Evolutionary conservation across 495 filamentous ascomycete genomes (phyloP), one percentile per base, ranked within the genome.

Genomic region (Penicillium dipodomyicola): DNA sequence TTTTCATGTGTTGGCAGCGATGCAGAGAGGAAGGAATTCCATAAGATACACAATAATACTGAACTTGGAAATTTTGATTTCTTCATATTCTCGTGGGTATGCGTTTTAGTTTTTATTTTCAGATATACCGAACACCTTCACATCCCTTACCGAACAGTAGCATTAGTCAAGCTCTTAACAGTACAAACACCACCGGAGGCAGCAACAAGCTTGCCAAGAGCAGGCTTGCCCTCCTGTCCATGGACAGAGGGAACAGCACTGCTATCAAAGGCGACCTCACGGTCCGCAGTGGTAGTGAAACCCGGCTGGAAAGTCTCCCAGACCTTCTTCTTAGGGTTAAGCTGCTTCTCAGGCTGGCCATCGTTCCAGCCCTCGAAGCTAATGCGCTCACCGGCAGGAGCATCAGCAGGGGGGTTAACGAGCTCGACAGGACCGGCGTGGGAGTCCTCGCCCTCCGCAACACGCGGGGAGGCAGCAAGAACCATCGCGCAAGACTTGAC

Each of bases 251-350:
- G 82, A 40, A 89, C 85, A 29, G 76, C 83, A 29, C 67, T 76
- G 45, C 78, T 81, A 58, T 91, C 87, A 65, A 92, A 91, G 19
- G 80, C 90, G 30, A 96, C 95, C 75, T 91, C 90, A 49, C 89
- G 74, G 35, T 71, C 72, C 4, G 84, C 82, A 15, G 87, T 96
- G 14, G 93, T 98, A 20, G 86, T 91, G 73, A 97, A 97, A 0
- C 93, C 94, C 5, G 90, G 90, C 77, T 96, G 92, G 76, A 95
- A 87, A 11, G 80, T 90, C 81, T 98, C 94, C 91, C 92, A 97
- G 52, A 97, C 74, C 84, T 96, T 97, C 84, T 97, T 97, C 87
- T 97, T 98, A 41, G 95, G 94, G 79, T 97, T 97, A 61, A 98
- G 82, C 50, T 90, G 80, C 59, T 86, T 86, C 79, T 97, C 92